phyloP scores from a whole-genome alignment of 1,284 basidiomycete genomes.

The Macrocystidia cucumis region DNA sequence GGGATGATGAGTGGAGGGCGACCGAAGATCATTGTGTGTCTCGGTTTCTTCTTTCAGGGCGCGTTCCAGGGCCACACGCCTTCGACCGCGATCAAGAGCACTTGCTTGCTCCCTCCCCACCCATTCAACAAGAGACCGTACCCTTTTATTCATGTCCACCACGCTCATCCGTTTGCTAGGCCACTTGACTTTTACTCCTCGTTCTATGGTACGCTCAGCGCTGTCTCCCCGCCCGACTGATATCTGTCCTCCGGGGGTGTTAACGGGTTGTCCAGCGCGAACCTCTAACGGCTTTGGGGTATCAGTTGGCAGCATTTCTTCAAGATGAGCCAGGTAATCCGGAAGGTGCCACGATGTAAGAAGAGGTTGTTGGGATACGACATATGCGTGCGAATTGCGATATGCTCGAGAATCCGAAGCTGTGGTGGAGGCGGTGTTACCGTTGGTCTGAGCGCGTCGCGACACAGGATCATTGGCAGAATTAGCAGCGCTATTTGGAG shows the following conservation, averaged over 20 bases:
- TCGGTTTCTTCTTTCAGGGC: conserved; percentile 34
- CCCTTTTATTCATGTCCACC: conserved; percentile 95
- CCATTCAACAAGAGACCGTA: conserved; percentile 88
- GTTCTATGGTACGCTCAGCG: conserved; percentile 61
- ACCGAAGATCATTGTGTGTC: conserved; percentile 1
- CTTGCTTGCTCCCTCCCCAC: conserved; percentile 79
- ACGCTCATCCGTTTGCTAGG: conserved; percentile 92
- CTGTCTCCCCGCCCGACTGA: conserved; percentile 27
- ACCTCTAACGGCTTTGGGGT: conserved; percentile 74
- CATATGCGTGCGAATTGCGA: conserved; percentile 69
- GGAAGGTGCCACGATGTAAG: conserved; percentile 86
- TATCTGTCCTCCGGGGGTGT: conserved; percentile 10
- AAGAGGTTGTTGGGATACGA: conserved; percentile 66
- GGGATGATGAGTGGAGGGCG: conserved; percentile 2
- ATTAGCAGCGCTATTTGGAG: conserved; percentile 31
- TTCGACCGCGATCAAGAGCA: conserved; percentile 63
- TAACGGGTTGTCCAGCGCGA: conserved; percentile 29
- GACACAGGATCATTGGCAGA: conserved; percentile 35
- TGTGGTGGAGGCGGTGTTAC: conserved; percentile 13
- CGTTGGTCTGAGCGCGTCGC: conserved; percentile 36
- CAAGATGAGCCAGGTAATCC: conserved; percentile 88
- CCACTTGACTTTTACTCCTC: conserved; percentile 91
- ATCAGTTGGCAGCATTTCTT: conserved; percentile 75
- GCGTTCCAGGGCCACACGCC: conserved; percentile 59
- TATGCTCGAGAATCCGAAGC: conserved; percentile 43